phyloP scores from a whole-genome alignment of 2,329 filamentous ascomycete genomes.

The Mycosphaerella sp. region DNA sequence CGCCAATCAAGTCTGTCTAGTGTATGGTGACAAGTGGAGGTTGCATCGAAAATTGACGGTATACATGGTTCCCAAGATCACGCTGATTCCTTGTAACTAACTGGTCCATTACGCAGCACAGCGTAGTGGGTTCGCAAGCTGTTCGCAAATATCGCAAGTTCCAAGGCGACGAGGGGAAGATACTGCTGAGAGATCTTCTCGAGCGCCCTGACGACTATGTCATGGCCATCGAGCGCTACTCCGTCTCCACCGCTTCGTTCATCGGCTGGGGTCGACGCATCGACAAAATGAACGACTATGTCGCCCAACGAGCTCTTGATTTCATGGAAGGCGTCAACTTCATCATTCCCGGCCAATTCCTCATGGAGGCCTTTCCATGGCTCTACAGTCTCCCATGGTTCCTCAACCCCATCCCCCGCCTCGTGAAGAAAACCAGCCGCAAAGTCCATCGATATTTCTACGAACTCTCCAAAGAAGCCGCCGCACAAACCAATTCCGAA shows the following conservation, averaged over 20 bases:
- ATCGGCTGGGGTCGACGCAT: constrained; percentile 22
- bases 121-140: constrained; percentile 18
- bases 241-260: constrained; percentile 14
- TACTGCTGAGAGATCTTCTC: constrained; percentile 18
- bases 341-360: constrained; percentile 15
- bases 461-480: not conserved
- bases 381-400: not conserved
- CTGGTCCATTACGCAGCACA: constrained; percentile 4
- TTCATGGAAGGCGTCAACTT: constrained; percentile 19
- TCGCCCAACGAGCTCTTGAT: constrained; percentile 16
- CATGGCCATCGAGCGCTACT: constrained; percentile 20
- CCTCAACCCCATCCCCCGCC: not conserved
- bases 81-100: not conserved
- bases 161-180: constrained; percentile 18
- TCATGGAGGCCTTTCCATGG: constrained; percentile 15
- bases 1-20: constrained; percentile 14
- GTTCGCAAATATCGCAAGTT: constrained; percentile 15
- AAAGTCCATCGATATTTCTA: not conserved
- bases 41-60: constrained; percentile 17
- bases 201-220: constrained; percentile 10
- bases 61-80: not conserved
- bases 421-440: not conserved
- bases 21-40: constrained; percentile 20
- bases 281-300: constrained; percentile 13
- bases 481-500: not conserved